Percentiles rank a stretch among this genome's conserved stretches.
Evolutionary conservation across 2,329 filamentous ascomycete genomes (phyloP).

Genomic region (Pseudocercospora vitis): DNA sequence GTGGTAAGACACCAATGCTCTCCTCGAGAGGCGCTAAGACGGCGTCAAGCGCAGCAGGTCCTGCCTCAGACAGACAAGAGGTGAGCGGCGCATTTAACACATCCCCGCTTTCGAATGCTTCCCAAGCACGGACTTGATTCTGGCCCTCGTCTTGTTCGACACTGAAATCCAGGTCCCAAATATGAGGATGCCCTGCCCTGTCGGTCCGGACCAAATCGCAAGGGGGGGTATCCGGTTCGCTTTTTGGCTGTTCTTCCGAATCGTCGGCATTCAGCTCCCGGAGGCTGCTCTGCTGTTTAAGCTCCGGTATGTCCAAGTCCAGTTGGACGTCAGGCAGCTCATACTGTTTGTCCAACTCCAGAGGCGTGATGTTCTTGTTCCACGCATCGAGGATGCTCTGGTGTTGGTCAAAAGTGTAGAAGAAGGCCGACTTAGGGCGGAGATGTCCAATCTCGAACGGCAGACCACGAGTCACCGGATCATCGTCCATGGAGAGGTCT

Average conservation of each 20-base stretch:
- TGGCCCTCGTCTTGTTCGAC: constrained; percentile 36
- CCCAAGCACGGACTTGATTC: constrained; percentile 64
- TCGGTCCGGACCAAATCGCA: background rate
- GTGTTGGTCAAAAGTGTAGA: constrained; percentile 5
- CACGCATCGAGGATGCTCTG: constrained; percentile 22
- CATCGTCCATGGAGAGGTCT: constrained; percentile 2
- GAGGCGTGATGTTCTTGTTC: background rate
- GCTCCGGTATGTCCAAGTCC: constrained; percentile 18
- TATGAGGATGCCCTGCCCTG: constrained; percentile 34
- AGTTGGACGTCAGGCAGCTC: constrained; percentile 15
- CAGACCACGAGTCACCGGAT: constrained; percentile 18
- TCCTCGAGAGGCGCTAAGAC: constrained; percentile 51
- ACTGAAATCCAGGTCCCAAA: constrained; percentile 43
- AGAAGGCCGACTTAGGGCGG: constrained; percentile 25
- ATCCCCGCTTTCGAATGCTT: constrained; percentile 53
- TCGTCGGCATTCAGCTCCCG: constrained; percentile 14
- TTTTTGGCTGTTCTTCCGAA: background rate
- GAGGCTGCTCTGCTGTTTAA: too few relatives aligned
- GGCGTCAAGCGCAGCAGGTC: constrained; percentile 65
- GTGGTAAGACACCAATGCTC: constrained; percentile 42
- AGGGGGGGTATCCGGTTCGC: too few relatives aligned
- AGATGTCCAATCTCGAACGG: constrained; percentile 29
- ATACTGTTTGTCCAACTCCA: constrained; percentile 1
- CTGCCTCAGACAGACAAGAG: constrained; percentile 68
- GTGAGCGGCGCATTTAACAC: constrained; percentile 43